Evolutionary conservation across 2,329 filamentous ascomycete species (phyloP).

Genomic region (Periconia macrospinosa): DNA sequence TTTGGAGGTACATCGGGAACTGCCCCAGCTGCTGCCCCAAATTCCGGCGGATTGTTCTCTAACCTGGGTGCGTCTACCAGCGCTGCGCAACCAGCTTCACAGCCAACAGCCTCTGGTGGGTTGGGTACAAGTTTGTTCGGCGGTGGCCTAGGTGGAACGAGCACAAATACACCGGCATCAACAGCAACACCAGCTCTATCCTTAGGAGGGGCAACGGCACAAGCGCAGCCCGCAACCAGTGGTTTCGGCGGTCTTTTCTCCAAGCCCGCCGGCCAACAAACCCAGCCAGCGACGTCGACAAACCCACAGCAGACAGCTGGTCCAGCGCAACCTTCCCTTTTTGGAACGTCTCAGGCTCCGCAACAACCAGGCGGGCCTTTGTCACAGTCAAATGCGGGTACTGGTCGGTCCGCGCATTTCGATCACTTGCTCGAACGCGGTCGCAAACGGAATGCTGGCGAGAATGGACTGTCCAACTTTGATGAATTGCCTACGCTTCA

Average conservation of each 20-base stretch:
- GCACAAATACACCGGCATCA: slow-evolving; percentile 33
- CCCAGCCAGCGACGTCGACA: slow-evolving; percentile 28
- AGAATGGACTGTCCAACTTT: slow-evolving; percentile 60
- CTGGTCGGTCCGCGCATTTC: slow-evolving; percentile 61
- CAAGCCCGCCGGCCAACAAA: slow-evolving; percentile 19
- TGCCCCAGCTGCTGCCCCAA: too few species aligned
- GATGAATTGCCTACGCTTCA: slow-evolving; percentile 87
- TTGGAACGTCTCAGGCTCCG: slow-evolving; percentile 30
- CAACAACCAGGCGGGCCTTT: slow-evolving; percentile 35
- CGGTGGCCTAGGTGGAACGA: slow-evolving; percentile 34
- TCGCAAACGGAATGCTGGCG: slow-evolving; percentile 69
- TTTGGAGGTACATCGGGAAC: not conserved
- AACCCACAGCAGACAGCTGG: slow-evolving; percentile 33
- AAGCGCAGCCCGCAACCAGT: slow-evolving; percentile 25
- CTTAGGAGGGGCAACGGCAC: slow-evolving; percentile 24
- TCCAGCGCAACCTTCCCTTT: slow-evolving; percentile 30
- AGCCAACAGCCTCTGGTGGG: slow-evolving; percentile 28
- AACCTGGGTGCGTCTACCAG: slow-evolving; percentile 23
- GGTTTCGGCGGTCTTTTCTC: slow-evolving; percentile 23
- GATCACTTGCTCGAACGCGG: slow-evolving; percentile 66
- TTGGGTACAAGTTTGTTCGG: slow-evolving; percentile 38
- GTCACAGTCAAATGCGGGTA: slow-evolving; percentile 34
- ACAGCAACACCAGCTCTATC: slow-evolving; percentile 19
- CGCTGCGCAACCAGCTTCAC: slow-evolving; percentile 27
- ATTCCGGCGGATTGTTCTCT: slow-evolving; percentile 22